Evolutionary conservation across 2,329 filamentous ascomycete species (phyloP).

Genomic region (Dothideomycetes sp.): DNA sequence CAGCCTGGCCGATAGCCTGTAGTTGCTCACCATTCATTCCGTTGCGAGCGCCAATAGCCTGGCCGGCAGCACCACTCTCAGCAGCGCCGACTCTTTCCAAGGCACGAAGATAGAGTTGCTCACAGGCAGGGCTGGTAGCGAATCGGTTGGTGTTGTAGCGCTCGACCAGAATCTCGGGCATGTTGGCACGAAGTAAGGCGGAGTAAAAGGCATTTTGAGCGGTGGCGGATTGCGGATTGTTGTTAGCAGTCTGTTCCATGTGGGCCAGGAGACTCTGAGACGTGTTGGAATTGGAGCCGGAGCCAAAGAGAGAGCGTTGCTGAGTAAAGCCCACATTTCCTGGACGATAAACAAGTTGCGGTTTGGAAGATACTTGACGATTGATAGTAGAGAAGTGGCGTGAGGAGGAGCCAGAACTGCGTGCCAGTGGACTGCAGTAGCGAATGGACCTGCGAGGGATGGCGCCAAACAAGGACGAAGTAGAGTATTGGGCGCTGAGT

Average conservation of each 20-base stretch:
- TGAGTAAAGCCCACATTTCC: slow-evolving; percentile 15
- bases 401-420: slow-evolving; percentile 13
- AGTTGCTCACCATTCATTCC: slow-evolving; percentile 50
- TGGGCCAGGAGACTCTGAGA: slow-evolving; percentile 58
- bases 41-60: slow-evolving; percentile 20
- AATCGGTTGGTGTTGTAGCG: slow-evolving; percentile 79
- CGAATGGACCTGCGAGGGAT: slow-evolving; percentile 22
- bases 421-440: slow-evolving; percentile 23
- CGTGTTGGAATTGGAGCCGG: slow-evolving; percentile 24
- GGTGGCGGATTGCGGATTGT: slow-evolving; percentile 76
- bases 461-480: slow-evolving; percentile 11
- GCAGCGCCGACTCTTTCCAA: slow-evolving; percentile 49
- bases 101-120: slow-evolving; percentile 68
- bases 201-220: slow-evolving; percentile 93
- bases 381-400: slow-evolving; percentile 29
- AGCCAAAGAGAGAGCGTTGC: slow-evolving; percentile 33
- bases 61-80: slow-evolving; percentile 21
- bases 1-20: slow-evolving; percentile 71
- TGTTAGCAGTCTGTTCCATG: slow-evolving; percentile 84
- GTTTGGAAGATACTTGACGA: slow-evolving; percentile 22
- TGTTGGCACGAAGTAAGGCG: slow-evolving; percentile 77
- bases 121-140: slow-evolving; percentile 67
- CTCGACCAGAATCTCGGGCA: slow-evolving; percentile 87
- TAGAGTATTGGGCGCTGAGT: slow-evolving; percentile 7
- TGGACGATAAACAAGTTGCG: slow-evolving; percentile 16